These are phyloP conservation scores for Fusarium sp. DNA, from an alignment of 2,329 filamentous ascomycete genomes.

Conservation along the genomic window DNA sequence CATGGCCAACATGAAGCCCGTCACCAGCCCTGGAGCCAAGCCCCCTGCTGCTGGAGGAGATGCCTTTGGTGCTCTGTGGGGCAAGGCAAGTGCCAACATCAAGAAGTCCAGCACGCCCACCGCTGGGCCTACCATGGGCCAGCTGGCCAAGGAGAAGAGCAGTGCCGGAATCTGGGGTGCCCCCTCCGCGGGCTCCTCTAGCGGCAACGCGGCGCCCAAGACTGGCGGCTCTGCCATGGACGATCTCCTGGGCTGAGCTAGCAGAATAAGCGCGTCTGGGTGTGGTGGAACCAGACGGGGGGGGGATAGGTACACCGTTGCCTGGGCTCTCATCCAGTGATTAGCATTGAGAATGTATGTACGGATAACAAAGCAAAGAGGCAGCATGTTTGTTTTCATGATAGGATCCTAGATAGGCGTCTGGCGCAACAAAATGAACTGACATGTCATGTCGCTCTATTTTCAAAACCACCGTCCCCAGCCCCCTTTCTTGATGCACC, in stretches of 20 bases:
- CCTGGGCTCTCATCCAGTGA: constrained; percentile 6
- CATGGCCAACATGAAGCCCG: constrained; percentile 61
- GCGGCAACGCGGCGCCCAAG: constrained; percentile 44
- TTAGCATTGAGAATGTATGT: constrained; percentile 36
- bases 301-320: constrained; percentile 14
- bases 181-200: constrained; percentile 58
- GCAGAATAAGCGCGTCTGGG: constrained; percentile 3
- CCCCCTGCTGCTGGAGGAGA: constrained; percentile 75
- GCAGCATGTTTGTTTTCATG: constrained; percentile 48
- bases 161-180: constrained; percentile 94
- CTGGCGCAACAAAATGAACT: constrained; percentile 55
- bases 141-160: constrained; percentile 98
- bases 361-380: constrained; percentile 39
- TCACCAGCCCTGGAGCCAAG: constrained; percentile 62
- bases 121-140: constrained; percentile 83
- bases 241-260: constrained; percentile 60
- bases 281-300: constrained; percentile 21
- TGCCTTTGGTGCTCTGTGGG: constrained; percentile 91
- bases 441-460: constrained; percentile 43
- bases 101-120: constrained; percentile 76
- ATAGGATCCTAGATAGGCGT: constrained; percentile 56
- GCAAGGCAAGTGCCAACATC: constrained; percentile 76
- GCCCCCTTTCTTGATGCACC: not conserved
- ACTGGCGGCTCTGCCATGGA: constrained; percentile 56
- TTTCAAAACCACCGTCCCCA: constrained; percentile 14